Percentiles rank a stretch among this genome's conserved stretches.
Conservation (phyloP, 768 basidiomycete genomes). For the Boletellus ananiceps region DNA sequence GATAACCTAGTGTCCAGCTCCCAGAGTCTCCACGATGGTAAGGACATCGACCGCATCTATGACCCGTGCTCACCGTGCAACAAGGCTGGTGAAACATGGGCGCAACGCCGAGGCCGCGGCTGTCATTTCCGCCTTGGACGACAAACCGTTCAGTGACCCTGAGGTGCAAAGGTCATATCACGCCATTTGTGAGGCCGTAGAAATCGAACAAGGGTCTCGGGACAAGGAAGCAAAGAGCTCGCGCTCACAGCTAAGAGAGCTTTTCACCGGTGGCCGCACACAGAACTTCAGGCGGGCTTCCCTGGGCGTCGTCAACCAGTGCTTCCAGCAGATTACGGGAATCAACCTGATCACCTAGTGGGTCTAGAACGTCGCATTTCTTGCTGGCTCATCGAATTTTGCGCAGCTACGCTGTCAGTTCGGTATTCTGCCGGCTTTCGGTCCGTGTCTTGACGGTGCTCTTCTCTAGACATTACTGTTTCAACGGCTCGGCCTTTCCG, state of each 20-base stretch:
- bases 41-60: background rate
- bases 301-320: constrained; percentile 54
- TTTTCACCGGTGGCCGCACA: constrained; percentile 50
- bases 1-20: constrained; percentile 32
- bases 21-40: constrained; percentile 59
- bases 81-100: constrained; percentile 53
- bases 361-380: constrained; percentile 25
- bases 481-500: constrained; percentile 53
- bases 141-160: constrained; percentile 43
- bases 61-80: background rate
- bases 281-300: constrained; percentile 60
- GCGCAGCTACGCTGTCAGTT: constrained; percentile 31
- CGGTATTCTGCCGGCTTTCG: background rate
- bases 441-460: background rate
- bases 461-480: constrained; percentile 44
- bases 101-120: constrained; percentile 52
- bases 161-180: constrained; percentile 48
- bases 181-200: constrained; percentile 51
- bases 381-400: constrained; percentile 12
- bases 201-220: constrained; percentile 33
- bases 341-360: constrained; percentile 65
- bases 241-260: constrained; percentile 40
- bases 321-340: constrained; percentile 67
- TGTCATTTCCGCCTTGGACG: constrained; percentile 59
- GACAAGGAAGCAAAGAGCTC: background rate